These are phyloP conservation scores for Brasenia schreberi DNA, from an alignment of 164 flowering plant species.

Conservation along the genomic window DNA sequence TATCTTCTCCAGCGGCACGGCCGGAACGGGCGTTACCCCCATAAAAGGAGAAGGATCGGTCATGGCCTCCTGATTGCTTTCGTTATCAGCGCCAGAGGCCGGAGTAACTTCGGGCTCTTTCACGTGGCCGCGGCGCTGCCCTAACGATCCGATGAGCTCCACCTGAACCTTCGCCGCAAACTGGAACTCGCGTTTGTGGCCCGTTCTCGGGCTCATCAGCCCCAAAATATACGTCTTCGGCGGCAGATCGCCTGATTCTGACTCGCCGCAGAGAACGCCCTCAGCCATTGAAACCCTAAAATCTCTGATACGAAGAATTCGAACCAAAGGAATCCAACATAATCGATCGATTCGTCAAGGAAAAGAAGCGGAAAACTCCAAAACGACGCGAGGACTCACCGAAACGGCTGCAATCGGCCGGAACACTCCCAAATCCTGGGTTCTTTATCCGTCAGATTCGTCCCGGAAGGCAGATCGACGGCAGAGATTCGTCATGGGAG, in stretches of 20 bases:
- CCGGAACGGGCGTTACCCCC: background rate
- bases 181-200: constrained; percentile 23
- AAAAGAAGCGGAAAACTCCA: too few relatives aligned
- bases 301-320: background rate
- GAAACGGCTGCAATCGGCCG: too few relatives aligned
- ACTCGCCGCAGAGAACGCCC: background rate
- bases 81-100: background rate
- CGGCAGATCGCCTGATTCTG: background rate
- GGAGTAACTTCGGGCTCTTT: background rate
- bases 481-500: too few relatives aligned
- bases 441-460: too few relatives aligned
- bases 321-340: too few relatives aligned
- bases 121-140: constrained; percentile 11
- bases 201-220: constrained; percentile 13
- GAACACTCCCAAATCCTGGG: too few relatives aligned
- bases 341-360: too few relatives aligned
- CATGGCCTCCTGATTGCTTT: constrained; percentile 3
- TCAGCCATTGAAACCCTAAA: background rate
- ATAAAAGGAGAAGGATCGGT: background rate
- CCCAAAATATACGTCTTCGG: background rate
- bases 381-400: too few relatives aligned
- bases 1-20: background rate
- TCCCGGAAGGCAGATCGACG: too few relatives aligned
- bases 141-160: constrained; percentile 9
- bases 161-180: constrained; percentile 18